Evolutionary conservation across 225 moss, liverwort and hornwort genomes (phyloP), one percentile per base, ranked within the genome.

Genomic region (Sphagnum tenellum): DNA sequence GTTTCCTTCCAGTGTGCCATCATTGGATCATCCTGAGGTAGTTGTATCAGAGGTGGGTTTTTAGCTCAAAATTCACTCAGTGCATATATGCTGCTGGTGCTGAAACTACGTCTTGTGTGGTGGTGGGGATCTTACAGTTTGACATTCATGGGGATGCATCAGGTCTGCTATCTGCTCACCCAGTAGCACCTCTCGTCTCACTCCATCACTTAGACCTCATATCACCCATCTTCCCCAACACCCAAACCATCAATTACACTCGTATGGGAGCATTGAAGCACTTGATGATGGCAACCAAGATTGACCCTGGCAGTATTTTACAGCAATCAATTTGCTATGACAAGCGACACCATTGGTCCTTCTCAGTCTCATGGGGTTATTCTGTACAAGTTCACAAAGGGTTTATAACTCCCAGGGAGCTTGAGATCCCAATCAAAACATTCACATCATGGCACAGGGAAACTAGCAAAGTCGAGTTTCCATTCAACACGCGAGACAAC

Each of bases 291-390:
- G 75, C 77, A 0, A 47, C 50, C 0, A 49, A 59, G 50, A 61
- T 71, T 4, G 83, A 84, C 9, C 66, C 74, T 0, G 50, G 68
- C 0, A 75, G 77, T 54, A 48, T 84, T 7, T 29, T 84, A 7
- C 84, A 84, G 3, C 84, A 84, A 46, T 73, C 77, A 0, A 46
- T 80, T 3, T 80, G 84, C 47, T 84, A 78, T 3, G 0, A 68
- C 0, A 9, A 50, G 0, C 46, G 45, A 3, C 68, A 47, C 0
- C 49, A 47, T 0, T 84, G 77, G 80, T 84, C 84, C 1, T 45
- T 84, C 0, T 84, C 84, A 2, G 55, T 84, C 6, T 84, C 84
- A 0, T 84, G 84, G 84, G 84, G 84, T 0, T 84, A 75, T 0
- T 71, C 71, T 0, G 66, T 84, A 4, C 77, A 84, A 52, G 68